Conservation (phyloP, 176 grass and related monocot species). For the Miscanthus lutarioriparius region DNA sequence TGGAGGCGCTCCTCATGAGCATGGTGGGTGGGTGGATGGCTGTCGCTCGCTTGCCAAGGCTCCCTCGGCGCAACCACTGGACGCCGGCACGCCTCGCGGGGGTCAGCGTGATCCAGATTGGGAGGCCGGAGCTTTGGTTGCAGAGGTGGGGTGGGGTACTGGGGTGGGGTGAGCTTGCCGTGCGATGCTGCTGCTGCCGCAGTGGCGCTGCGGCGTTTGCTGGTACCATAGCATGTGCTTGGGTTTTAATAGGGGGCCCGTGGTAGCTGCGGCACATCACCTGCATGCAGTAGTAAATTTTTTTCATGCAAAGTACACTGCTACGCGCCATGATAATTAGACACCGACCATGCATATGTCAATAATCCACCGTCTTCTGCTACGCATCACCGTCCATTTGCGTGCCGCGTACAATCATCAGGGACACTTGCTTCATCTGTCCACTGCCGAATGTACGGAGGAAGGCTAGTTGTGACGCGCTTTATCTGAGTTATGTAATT, state of each 20-base stretch:
- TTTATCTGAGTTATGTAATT: too few relatives aligned
- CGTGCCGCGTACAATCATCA: too few relatives aligned
- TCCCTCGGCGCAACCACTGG: background rate
- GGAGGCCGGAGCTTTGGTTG: background rate
- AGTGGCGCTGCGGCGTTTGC: background rate
- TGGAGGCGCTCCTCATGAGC: constrained; percentile 66
- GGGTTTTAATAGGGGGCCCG: background rate
- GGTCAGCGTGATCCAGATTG: background rate
- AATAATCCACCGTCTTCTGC: too few relatives aligned
- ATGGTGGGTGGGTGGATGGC: background rate
- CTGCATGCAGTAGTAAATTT: too few relatives aligned
- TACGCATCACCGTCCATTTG: too few relatives aligned
- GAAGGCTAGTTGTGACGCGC: too few relatives aligned
- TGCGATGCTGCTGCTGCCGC: background rate
- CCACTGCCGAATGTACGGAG: too few relatives aligned
- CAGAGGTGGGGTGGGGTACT: background rate
- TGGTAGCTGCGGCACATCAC: background rate
- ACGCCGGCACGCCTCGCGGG: background rate
- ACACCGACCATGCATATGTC: too few relatives aligned
- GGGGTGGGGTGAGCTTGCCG: background rate
- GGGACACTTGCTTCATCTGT: too few relatives aligned
- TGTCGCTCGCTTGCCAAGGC: too few relatives aligned
- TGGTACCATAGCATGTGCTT: background rate
- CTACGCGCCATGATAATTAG: too few relatives aligned
- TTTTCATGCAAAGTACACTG: too few relatives aligned